Conservation (phyloP, 2,329 filamentous ascomycete genomes). For the Phyllosticta citriasiana region DNA sequence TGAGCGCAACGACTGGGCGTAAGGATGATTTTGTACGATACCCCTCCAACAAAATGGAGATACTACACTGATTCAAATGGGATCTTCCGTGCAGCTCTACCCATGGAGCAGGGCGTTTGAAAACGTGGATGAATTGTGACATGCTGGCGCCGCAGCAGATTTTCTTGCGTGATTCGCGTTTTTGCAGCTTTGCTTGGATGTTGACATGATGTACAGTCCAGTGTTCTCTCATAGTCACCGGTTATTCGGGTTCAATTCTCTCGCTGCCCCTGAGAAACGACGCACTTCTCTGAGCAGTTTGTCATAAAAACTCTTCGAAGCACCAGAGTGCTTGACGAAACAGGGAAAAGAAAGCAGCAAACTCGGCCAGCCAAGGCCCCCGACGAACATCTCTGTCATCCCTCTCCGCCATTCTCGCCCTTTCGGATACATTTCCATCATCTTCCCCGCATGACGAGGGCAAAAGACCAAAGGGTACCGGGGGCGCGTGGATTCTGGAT, state of each 20-base stretch:
- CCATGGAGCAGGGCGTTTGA: background rate
- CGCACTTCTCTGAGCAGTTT: background rate
- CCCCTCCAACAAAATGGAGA: background rate
- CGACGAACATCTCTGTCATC: background rate
- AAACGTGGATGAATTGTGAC: background rate
- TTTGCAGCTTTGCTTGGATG: background rate
- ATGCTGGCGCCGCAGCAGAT: background rate
- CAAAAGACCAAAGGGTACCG: background rate
- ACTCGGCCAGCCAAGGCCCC: background rate
- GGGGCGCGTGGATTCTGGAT: background rate
- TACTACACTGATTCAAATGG: background rate
- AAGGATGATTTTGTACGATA: conserved; percentile 1
- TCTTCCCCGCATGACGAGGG: background rate
- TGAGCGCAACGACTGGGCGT: background rate
- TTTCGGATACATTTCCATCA: background rate
- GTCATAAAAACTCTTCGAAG: background rate
- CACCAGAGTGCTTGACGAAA: background rate
- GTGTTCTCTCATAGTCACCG: background rate
- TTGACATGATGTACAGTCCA: background rate
- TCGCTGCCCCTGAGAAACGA: background rate
- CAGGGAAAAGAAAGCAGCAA: background rate
- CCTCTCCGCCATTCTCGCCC: background rate
- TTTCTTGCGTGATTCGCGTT: background rate
- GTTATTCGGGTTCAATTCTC: background rate
- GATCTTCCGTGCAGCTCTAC: background rate